Conservation (phyloP, 2,329 filamentous ascomycete genomes). For the Beauveria varroae region DNA sequence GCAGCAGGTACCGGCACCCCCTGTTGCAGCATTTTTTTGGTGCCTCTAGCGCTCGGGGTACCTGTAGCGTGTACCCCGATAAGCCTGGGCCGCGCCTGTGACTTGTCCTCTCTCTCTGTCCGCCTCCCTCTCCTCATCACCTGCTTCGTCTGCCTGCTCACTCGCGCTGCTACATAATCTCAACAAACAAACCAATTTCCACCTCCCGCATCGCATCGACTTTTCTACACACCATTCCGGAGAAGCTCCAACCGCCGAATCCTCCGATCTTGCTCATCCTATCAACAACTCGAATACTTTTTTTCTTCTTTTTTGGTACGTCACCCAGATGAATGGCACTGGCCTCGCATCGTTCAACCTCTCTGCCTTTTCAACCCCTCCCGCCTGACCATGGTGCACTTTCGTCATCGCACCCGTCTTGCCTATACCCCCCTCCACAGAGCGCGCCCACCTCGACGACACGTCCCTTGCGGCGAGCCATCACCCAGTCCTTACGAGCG, state of each 20-base stretch:
- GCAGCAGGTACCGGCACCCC: background rate
- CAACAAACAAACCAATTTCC: constrained; percentile 12
- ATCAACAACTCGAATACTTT: background rate
- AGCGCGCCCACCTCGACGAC: background rate
- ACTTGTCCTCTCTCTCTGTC: background rate
- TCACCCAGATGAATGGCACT: background rate
- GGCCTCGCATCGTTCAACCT: background rate
- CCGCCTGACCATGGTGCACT: background rate
- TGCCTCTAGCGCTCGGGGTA: background rate
- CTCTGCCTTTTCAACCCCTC: constrained; percentile 3
- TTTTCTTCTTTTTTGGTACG: constrained; percentile 1
- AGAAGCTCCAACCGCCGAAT: constrained; percentile 5
- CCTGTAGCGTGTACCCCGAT: background rate
- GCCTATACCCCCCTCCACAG: background rate
- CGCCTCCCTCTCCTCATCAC: background rate
- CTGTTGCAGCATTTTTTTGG: background rate
- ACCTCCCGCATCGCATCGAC: background rate
- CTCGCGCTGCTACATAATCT: constrained; percentile 8
- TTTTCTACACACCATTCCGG: constrained; percentile 6
- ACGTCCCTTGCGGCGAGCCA: background rate
- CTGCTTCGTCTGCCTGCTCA: background rate
- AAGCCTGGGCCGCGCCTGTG: background rate
- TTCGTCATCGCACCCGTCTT: constrained; percentile 2
- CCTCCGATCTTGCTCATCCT: constrained; percentile 1
- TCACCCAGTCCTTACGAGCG: background rate